Percentiles rank a stretch among this genome's conserved stretches.
Evolutionary conservation across 2,329 filamentous ascomycete species (phyloP).

Genomic region (Hymenoscyphus albidus): DNA sequence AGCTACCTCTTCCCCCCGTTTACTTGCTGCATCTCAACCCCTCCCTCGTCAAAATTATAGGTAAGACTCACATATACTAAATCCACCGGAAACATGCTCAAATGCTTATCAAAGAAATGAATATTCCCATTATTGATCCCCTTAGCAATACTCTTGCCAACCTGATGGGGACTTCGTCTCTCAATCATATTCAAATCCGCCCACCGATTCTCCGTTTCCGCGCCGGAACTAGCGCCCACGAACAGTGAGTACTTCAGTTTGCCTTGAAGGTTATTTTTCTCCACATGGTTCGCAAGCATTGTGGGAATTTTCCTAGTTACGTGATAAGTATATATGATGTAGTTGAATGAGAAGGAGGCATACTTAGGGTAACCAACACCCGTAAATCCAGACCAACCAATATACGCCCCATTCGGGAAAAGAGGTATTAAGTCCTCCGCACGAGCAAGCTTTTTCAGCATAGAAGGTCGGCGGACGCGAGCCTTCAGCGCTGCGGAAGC

Average conservation of each 20-base stretch:
- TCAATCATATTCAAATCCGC: constrained; percentile 88
- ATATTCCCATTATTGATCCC: constrained; percentile 87
- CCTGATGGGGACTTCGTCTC: constrained; percentile 78
- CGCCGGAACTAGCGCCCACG: constrained; percentile 83
- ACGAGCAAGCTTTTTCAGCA: constrained; percentile 75
- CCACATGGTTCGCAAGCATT: constrained; percentile 82
- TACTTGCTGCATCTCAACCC: not conserved
- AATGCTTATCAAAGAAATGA: constrained; percentile 90
- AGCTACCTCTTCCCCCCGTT: not conserved
- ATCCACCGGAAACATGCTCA: constrained; percentile 88
- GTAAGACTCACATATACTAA: constrained; percentile 64
- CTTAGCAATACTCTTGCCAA: constrained; percentile 85
- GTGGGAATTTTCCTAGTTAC: constrained; percentile 69
- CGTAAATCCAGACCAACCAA: constrained; percentile 90
- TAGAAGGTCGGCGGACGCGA: constrained; percentile 69
- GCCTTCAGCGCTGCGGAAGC: constrained; percentile 59
- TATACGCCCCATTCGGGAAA: constrained; percentile 81
- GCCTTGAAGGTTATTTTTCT: constrained; percentile 79
- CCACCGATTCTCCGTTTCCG: constrained; percentile 87
- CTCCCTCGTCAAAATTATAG: not conserved
- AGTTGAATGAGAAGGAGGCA: constrained; percentile 28
- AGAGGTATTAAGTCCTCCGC: constrained; percentile 75
- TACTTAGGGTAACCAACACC: constrained; percentile 87
- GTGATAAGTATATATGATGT: not conserved
- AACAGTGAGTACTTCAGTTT: constrained; percentile 84